Evolutionary conservation across 139 green algal species (phyloP).

Genomic region (Haematococcus sp.): DNA sequence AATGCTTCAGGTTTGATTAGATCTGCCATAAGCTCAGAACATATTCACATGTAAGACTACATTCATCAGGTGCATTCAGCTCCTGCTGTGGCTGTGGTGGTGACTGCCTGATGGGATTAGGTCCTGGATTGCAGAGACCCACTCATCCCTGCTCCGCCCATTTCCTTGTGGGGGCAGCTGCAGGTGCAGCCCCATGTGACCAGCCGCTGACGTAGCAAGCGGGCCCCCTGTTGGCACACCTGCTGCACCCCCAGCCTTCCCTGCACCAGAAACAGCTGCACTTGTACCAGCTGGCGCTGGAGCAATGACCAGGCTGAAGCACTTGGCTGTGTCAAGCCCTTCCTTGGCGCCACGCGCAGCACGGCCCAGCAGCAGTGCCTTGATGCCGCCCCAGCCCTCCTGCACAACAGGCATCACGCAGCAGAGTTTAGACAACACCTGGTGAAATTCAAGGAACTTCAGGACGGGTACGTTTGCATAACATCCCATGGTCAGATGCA

Average conservation of each 20-base stretch:
- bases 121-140: background rate
- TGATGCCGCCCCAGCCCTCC: conserved; percentile 5
- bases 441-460: too few species aligned
- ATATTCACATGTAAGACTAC: too few species aligned
- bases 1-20: too few species aligned
- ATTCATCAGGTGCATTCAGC: too few species aligned
- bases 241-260: too few species aligned
- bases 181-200: conserved; percentile 7
- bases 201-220: background rate
- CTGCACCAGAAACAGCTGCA: too few species aligned
- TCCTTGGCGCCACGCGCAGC: background rate
- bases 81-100: too few species aligned
- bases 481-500: too few species aligned
- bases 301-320: conserved; percentile 8
- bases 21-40: too few species aligned
- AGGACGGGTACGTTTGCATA: too few species aligned
- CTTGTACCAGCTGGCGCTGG: background rate
- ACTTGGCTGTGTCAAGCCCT: conserved; percentile 3
- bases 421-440: background rate
- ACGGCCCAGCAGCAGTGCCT: conserved; percentile 6
- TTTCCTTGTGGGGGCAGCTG: conserved; percentile 20
- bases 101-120: too few species aligned
- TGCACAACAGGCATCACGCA: background rate
- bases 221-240: too few species aligned
- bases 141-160: conserved; percentile 23